These are phyloP conservation scores for Thalassia testudinum DNA, from an alignment of 116 monocot genomes.

Conservation along the genomic window DNA sequence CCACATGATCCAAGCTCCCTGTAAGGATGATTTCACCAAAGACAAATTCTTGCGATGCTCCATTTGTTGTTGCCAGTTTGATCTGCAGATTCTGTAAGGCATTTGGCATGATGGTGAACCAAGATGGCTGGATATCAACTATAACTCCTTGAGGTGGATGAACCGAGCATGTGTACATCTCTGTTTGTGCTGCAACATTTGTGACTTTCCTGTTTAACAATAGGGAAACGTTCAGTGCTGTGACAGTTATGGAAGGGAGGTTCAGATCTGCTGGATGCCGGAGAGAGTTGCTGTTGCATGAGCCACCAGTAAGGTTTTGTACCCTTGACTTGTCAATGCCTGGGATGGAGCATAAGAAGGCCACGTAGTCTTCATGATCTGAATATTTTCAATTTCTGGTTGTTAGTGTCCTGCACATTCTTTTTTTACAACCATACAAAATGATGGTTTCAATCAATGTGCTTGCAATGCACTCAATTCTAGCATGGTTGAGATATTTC, in stretches of 20 bases:
- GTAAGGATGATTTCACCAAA: constrained; percentile 69
- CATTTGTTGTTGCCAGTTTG: constrained; percentile 12
- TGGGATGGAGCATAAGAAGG: constrained; percentile 58
- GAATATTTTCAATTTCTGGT: neutral
- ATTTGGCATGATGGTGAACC: constrained; percentile 31
- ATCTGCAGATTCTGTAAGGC: constrained; percentile 35
- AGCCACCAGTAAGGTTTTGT: constrained; percentile 12
- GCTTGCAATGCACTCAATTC: too few species aligned
- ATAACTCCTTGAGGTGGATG: constrained; percentile 29
- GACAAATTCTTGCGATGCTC: constrained; percentile 14
- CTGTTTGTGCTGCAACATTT: constrained; percentile 31
- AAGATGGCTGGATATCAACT: constrained; percentile 30
- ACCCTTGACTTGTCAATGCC: constrained; percentile 16
- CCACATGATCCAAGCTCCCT: constrained; percentile 60
- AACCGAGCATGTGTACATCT: constrained; percentile 36
- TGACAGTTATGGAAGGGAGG: constrained; percentile 59
- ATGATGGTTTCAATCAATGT: too few species aligned
- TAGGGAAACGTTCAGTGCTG: constrained; percentile 20
- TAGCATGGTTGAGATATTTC: too few species aligned
- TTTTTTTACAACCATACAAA: too few species aligned
- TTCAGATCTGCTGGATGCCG: constrained; percentile 45
- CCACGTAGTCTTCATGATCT: constrained; percentile 57
- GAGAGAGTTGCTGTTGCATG: constrained; percentile 12
- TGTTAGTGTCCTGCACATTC: neutral
- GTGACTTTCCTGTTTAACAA: constrained; percentile 16